Base-by-base conservation (phyloP, 306 rosid genomes). In the Urtica urens region DNA sequence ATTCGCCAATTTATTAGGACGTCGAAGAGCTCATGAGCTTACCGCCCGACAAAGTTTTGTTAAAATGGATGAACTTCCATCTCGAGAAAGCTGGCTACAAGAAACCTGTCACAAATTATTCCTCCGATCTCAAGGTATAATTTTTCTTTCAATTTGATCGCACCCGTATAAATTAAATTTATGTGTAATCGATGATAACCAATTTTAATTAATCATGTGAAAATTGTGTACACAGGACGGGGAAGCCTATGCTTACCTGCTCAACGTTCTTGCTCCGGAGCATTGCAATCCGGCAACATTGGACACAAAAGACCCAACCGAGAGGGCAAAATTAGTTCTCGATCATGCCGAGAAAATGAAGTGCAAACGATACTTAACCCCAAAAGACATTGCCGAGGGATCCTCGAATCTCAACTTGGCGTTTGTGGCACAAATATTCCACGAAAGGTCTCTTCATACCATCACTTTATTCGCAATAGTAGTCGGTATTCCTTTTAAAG, bases 21-120 rank as follows among this genome's bases (percentile, higher is more conserved):
- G 79, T 92, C 57, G 99, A 92, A 76, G 99, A 92, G 79, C 93
- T 85, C 71, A 64, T 92, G 66, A 82, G 62, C 73, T 78, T 82
- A 65, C 77, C 99, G 12, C 99, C 99, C 1, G 96, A 92, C 58
- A 92, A 85, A 68, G 82, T 92, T 39, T 73, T 85, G 20, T 73
- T 92, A 51, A 85, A 77, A 59, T 92, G 99, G 99, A 79, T 92
- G 99, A 92, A 92, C 54, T 92, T 82, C 74, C 99, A 85, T 73
- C 88, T 92, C 58, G 74, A 79, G 41, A 82, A 73, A 65, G 96
- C 88, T 46, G 94, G 99, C 43, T 92, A 79, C 44, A 67, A 85
- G 64, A 85, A 82, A 74, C 48, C 70, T 6, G 88, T 92, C 44
- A 70, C 69, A 16, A 92, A 85, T 59, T 92, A 77, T 63, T 85